A percentile compares a stretch with the other conserved stretches of the same genome.
Conservation (phyloP, 495 filamentous ascomycete genomes). For the Penicillium bialowiezense region DNA sequence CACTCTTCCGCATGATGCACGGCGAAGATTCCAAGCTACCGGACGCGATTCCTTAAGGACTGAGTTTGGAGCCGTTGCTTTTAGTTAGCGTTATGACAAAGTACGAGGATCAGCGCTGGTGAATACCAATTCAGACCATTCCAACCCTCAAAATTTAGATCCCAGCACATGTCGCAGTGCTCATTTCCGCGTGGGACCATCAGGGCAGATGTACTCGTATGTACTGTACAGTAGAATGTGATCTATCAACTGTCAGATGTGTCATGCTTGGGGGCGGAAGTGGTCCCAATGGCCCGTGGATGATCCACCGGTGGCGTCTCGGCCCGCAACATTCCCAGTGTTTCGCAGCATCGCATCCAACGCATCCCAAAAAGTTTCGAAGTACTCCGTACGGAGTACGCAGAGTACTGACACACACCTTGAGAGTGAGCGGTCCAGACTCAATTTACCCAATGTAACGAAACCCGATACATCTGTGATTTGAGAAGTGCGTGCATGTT, state of each 20-base stretch:
- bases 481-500: no score
- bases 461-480: no score
- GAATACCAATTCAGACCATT: no score
- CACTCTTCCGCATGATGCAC: slow-evolving; percentile 27
- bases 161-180: not conserved
- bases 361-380: no score
- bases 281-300: not conserved
- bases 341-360: no score
- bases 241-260: not conserved
- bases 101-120: not conserved
- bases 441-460: not conserved
- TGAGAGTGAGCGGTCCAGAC: not conserved
- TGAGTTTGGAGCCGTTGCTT: not conserved
- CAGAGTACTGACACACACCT: no score
- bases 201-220: no score
- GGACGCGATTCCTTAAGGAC: slow-evolving; percentile 22
- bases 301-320: not conserved
- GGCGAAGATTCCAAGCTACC: slow-evolving; percentile 23
- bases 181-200: slow-evolving; percentile 1
- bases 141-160: not conserved
- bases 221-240: not conserved
- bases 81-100: slow-evolving; percentile 1
- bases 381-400: no score
- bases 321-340: no score
- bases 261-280: no score